These are phyloP conservation scores for Magnolia sinica DNA, from an alignment of 164 flowering plant species.

Conservation along the genomic window DNA sequence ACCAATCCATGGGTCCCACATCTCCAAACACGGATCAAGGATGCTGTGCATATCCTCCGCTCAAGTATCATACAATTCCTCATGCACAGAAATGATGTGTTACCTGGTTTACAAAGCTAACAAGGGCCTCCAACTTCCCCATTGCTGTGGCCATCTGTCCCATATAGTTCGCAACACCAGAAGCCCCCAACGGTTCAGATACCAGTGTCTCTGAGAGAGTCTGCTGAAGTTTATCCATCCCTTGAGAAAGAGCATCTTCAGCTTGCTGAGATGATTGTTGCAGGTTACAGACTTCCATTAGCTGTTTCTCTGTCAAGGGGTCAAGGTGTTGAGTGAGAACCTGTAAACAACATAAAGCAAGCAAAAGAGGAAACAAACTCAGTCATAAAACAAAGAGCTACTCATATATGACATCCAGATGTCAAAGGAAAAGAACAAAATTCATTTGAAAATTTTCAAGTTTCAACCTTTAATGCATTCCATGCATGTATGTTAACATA, in stretches of 20 bases:
- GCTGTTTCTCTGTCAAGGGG: constrained; percentile 64
- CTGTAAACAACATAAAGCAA: constrained; percentile 38
- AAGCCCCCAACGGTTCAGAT: constrained; percentile 43
- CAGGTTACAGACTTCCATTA: constrained; percentile 46
- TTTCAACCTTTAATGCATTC: not conserved
- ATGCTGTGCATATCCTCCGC: not conserved
- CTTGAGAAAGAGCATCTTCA: constrained; percentile 95
- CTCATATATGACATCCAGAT: not conserved
- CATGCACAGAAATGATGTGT: not conserved
- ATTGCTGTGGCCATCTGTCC: constrained; percentile 61
- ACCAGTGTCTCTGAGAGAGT: constrained; percentile 58
- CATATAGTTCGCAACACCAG: constrained; percentile 39
- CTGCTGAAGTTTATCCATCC: constrained; percentile 84
- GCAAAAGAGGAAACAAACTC: not conserved
- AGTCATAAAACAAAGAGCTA: not conserved
- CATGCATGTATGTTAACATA: not conserved
- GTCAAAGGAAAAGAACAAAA: not conserved
- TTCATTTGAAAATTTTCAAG: not conserved
- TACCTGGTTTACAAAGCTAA: constrained; percentile 77
- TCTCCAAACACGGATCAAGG: not conserved
- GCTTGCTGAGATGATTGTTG: constrained; percentile 84
- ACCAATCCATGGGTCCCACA: not conserved
- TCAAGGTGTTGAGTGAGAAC: constrained; percentile 74
- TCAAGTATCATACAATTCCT: not conserved
- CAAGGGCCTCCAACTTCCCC: constrained; percentile 69